phyloP scores from a whole-genome alignment of 331 rosid species.

The Malus hybrid region DNA sequence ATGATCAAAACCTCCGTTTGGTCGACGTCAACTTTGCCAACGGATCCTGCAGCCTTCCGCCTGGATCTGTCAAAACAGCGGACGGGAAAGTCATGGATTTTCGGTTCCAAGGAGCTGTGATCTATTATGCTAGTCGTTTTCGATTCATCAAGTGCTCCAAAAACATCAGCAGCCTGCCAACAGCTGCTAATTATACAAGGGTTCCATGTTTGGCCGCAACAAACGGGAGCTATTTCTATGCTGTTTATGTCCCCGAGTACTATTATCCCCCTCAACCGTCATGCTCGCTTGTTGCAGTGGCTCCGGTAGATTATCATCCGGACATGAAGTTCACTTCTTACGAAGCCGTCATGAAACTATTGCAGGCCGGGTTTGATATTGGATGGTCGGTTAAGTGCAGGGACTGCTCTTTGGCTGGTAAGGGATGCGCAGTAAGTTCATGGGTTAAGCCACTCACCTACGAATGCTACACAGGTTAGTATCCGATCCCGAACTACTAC shows the following conservation, averaged over 20 bases:
- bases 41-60: constrained; percentile 8
- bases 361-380: constrained; percentile 3
- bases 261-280: too few relatives aligned
- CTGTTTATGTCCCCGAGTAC: neutral
- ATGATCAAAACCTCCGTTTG: neutral
- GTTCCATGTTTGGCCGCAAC: neutral
- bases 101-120: neutral
- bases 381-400: constrained; percentile 14
- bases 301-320: neutral
- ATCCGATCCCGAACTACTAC: neutral
- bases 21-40: constrained; percentile 18
- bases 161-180: neutral
- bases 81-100: neutral
- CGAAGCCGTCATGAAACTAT: neutral
- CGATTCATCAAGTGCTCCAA: constrained; percentile 4
- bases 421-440: neutral
- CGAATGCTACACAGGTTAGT: neutral
- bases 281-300: neutral
- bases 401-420: constrained; percentile 5
- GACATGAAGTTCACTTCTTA: neutral
- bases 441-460: neutral
- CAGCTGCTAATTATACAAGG: neutral
- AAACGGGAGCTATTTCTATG: neutral
- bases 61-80: neutral
- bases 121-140: neutral